These are phyloP conservation scores for Trypanosoma brucei DNA, from an alignment of 208 protist genomes.

Conservation along the genomic window DNA sequence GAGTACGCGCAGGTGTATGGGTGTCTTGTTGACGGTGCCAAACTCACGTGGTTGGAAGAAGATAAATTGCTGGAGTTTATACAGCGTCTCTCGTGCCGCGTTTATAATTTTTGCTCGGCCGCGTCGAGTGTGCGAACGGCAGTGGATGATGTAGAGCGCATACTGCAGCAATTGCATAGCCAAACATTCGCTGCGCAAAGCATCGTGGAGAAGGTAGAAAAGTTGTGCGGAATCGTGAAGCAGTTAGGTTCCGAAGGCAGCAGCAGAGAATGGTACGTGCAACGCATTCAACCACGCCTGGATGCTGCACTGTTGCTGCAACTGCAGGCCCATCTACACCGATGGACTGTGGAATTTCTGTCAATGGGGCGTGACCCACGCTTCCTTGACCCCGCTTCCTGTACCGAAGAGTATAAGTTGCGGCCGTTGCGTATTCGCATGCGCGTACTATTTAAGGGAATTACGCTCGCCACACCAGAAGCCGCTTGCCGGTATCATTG, in stretches of 20 bases:
- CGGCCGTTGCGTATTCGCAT: slow-evolving; percentile 80
- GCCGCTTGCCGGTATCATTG: slow-evolving; percentile 75
- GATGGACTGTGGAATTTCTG: slow-evolving; percentile 81
- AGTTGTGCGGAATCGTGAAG: slow-evolving; percentile 52
- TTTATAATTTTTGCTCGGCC: slow-evolving; percentile 49
- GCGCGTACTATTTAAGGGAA: slow-evolving; percentile 75
- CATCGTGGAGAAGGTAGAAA: slow-evolving; percentile 50
- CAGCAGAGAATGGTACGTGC: slow-evolving; percentile 64
- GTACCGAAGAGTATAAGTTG: slow-evolving; percentile 78
- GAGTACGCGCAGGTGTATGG: slow-evolving; percentile 71
- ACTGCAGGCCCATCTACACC: slow-evolving; percentile 58
- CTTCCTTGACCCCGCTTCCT: slow-evolving; percentile 41
- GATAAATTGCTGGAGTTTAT: slow-evolving; percentile 41
- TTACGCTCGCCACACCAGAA: slow-evolving; percentile 50
- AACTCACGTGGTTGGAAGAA: slow-evolving; percentile 68
- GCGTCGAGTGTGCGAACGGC: slow-evolving; percentile 58
- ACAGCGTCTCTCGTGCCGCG: slow-evolving; percentile 49
- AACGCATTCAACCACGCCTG: slow-evolving; percentile 63
- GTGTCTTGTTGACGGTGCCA: slow-evolving; percentile 44
- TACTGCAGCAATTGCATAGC: slow-evolving; percentile 38
- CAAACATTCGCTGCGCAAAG: slow-evolving; percentile 46
- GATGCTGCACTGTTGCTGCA: slow-evolving; percentile 63
- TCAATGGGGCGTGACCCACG: slow-evolving; percentile 67
- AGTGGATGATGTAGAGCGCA: slow-evolving; percentile 42
- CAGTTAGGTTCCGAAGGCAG: slow-evolving; percentile 50